phyloP scores from a whole-genome alignment of 768 basidiomycete genomes.

The Kwoniella dendrophila region DNA sequence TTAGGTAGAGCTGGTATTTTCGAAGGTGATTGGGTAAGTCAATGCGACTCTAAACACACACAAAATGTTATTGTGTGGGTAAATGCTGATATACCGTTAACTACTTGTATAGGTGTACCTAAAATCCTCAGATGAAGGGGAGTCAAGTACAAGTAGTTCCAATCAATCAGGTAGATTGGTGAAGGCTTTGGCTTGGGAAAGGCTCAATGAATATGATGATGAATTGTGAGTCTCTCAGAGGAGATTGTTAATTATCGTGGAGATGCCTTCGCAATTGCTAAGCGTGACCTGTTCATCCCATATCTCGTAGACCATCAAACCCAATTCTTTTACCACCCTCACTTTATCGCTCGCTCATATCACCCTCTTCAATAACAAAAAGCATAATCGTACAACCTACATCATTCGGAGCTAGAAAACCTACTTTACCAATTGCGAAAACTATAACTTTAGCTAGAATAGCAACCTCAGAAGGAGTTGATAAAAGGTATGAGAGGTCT shows the following conservation, averaged over 20 bases:
- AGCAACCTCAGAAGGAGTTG: slow-evolving; percentile 44
- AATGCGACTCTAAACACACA: no score
- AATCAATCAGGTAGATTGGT: slow-evolving; percentile 32
- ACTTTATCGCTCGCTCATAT: slow-evolving; percentile 36
- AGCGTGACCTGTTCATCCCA: not conserved
- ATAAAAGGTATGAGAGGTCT: slow-evolving; percentile 50
- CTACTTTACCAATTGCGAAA: slow-evolving; percentile 46
- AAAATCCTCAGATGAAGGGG: not conserved
- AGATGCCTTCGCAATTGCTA: not conserved
- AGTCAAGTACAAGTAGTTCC: slow-evolving; percentile 10
- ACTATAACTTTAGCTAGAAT: slow-evolving; percentile 49
- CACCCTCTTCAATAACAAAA: slow-evolving; percentile 14
- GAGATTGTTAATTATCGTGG: not conserved
- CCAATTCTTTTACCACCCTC: slow-evolving; percentile 46
- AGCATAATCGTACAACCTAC: slow-evolving; percentile 33
- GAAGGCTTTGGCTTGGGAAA: slow-evolving; percentile 45
- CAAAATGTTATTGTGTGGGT: no score
- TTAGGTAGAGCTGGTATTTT: slow-evolving; percentile 54
- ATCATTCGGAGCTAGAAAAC: slow-evolving; percentile 46
- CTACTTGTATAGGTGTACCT: slow-evolving; percentile 18
- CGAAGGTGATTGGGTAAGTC: slow-evolving; percentile 53
- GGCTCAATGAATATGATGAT: slow-evolving; percentile 31
- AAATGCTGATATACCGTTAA: not conserved
- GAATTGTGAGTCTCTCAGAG: slow-evolving; percentile 33
- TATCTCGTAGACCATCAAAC: slow-evolving; percentile 34